Evolutionary conservation across 805 yeast genomes (phyloP), one percentile per base, ranked within the genome.

Genomic region (Jamesozyma spencerorum): DNA sequence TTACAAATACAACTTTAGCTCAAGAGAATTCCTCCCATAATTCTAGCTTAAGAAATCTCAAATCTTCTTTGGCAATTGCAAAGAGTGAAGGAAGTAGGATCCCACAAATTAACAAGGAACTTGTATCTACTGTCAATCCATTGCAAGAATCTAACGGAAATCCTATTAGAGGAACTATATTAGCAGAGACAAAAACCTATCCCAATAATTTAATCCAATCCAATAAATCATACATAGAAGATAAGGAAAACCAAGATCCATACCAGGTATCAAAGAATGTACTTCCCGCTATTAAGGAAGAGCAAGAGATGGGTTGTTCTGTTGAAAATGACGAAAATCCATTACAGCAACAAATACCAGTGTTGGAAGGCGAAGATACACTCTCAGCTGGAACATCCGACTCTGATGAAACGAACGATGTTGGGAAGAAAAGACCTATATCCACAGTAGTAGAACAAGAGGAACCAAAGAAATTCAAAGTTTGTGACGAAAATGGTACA

Each of bases 361-460:
- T 24, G 6, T 18, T 22, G n/a, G 17, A 34, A 30, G 15, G 31
- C 34, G 32, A 33, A n/a, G 28, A 18, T n/a, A 35, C 24, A 3
- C 18, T 18, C n/a, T 17, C 12, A 10, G 15, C 24, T 7, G 17
- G 11, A 28, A 37, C 31, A 31, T 20, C 19, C 38, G 38, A 39
- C 20, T 18, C 22, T 5, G 39, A 37, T 32, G 39, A 42, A 30
- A 52, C 12, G 3, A 28, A 44, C 28, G 58, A 55, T 37, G 48
- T 46, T 14, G 53, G 54, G 30, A 56, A 56, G 42, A 60, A 60
- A 39, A 57, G 65, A 44, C 65, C 65, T 19, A 59, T 60, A 10
- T 58, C 62, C 3, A 55, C 62, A 6, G 54, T 55, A 13, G 63
- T 55, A 3, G 63, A 58, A 44, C 57, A 55, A 34, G 57, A 56